A percentile compares a stretch with the other conserved stretches of the same genome.
Evolutionary conservation across 2,329 filamentous ascomycete genomes (phyloP).

Genomic region (Coniochaeta sp.): DNA sequence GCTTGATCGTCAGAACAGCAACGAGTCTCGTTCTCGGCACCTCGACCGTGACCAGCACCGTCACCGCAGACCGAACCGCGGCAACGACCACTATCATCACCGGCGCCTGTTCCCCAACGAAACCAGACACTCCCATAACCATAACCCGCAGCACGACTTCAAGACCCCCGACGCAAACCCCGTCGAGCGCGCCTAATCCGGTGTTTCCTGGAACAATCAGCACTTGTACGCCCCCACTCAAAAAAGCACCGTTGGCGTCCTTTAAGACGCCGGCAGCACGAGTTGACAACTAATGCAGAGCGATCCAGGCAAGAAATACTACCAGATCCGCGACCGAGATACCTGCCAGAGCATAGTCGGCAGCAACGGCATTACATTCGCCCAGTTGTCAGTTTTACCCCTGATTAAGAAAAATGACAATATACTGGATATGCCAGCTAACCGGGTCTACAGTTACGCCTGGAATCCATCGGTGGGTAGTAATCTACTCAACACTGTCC

Average conservation of each 20-base stretch:
- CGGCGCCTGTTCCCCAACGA: neutral
- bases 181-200: slow-evolving; percentile 2
- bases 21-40: slow-evolving; percentile 6
- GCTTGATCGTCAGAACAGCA: slow-evolving; percentile 5
- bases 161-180: neutral
- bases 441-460: slow-evolving; percentile 8
- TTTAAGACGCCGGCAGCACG: too few relatives aligned
- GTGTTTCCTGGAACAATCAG: slow-evolving; percentile 11
- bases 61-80: slow-evolving; percentile 5
- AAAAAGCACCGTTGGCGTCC: too few relatives aligned
- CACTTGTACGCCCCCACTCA: slow-evolving; percentile 9
- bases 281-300: too few relatives aligned
- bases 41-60: slow-evolving; percentile 7
- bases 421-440: neutral
- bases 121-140: slow-evolving; percentile 6
- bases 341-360: slow-evolving; percentile 11
- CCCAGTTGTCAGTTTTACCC: slow-evolving; percentile 11
- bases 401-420: too few relatives aligned
- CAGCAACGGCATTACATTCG: slow-evolving; percentile 9
- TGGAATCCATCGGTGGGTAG: slow-evolving; percentile 15
- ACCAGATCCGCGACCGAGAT: slow-evolving; percentile 9
- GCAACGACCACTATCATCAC: slow-evolving; percentile 7
- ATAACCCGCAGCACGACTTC: slow-evolving; percentile 8
- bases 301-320: slow-evolving; percentile 9
- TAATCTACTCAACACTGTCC: slow-evolving; percentile 1